Conservation (phyloP, 2,329 filamentous ascomycete species). For the Colletotrichum sp. region DNA sequence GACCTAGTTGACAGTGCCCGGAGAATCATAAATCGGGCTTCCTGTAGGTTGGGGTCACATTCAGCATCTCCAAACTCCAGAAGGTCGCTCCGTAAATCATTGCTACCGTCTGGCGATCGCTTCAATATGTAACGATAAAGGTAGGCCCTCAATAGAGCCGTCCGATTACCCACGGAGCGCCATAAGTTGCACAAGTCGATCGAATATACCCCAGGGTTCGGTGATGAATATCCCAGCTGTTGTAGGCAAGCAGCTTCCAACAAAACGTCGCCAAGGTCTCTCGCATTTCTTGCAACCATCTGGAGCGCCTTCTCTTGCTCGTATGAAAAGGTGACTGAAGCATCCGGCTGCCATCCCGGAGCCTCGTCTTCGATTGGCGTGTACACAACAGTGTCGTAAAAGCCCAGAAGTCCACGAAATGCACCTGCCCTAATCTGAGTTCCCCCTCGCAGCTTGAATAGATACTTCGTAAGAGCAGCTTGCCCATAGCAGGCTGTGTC, state of each 20-base stretch:
- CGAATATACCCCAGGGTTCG: too few relatives aligned
- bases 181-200: not conserved
- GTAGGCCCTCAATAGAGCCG: not conserved
- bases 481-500: not conserved
- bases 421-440: rapidly evolving
- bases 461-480: rapidly evolving
- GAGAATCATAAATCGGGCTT: not conserved
- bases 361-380: not conserved
- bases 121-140: not conserved
- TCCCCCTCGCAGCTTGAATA: not conserved
- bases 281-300: not conserved
- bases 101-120: not conserved
- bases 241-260: not conserved
- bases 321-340: not conserved
- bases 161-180: not conserved
- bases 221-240: rapidly evolving
- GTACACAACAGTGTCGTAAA: too few relatives aligned
- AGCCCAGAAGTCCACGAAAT: not conserved
- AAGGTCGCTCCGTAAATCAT: not conserved
- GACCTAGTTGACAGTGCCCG: not conserved
- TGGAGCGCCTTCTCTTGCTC: not conserved
- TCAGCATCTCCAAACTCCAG: not conserved
- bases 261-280: not conserved
- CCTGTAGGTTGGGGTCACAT: too few relatives aligned
- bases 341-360: not conserved